Percentiles rank a stretch among this genome's conserved stretches.
Evolutionary conservation across 1,284 basidiomycete species (phyloP).

Genomic region (Pseudozyma flocculosa): DNA sequence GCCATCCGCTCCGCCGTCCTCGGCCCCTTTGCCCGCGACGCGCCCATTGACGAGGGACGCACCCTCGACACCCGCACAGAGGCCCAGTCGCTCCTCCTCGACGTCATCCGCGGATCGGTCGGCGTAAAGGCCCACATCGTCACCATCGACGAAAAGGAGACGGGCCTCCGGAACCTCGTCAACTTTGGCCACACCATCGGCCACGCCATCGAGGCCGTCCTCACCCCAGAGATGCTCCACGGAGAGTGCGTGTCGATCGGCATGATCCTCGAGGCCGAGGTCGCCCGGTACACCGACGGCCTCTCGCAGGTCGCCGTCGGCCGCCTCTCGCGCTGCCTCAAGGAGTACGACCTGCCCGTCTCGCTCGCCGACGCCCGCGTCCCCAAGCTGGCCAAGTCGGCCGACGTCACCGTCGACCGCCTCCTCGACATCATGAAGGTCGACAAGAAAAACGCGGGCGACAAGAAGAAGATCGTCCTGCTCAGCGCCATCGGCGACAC

Average conservation of each 20-base stretch:
- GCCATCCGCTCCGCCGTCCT: constrained; percentile 54
- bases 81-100: constrained; percentile 52
- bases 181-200: constrained; percentile 58
- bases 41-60: constrained; percentile 37
- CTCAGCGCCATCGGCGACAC: constrained; percentile 87
- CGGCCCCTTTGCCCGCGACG: constrained; percentile 35
- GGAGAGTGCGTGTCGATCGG: constrained; percentile 57
- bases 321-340: constrained; percentile 49
- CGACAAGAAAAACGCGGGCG: constrained; percentile 95
- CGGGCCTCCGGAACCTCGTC: constrained; percentile 57
- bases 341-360: constrained; percentile 54
- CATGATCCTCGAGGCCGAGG: constrained; percentile 57
- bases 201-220: constrained; percentile 57
- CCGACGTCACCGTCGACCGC: constrained; percentile 72
- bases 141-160: constrained; percentile 57
- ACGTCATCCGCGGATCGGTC: constrained; percentile 56
- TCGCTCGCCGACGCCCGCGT: constrained; percentile 50
- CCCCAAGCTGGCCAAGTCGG: constrained; percentile 68
- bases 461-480: constrained; percentile 88
- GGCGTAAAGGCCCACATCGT: constrained; percentile 58
- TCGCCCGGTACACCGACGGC: constrained; percentile 47
- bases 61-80: constrained; percentile 49
- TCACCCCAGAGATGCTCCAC: constrained; percentile 56
- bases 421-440: constrained; percentile 87
- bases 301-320: constrained; percentile 55